Evolutionary conservation across 192 early-diverging fungal genomes (phyloP).

Genomic region (Podila epicladia): DNA sequence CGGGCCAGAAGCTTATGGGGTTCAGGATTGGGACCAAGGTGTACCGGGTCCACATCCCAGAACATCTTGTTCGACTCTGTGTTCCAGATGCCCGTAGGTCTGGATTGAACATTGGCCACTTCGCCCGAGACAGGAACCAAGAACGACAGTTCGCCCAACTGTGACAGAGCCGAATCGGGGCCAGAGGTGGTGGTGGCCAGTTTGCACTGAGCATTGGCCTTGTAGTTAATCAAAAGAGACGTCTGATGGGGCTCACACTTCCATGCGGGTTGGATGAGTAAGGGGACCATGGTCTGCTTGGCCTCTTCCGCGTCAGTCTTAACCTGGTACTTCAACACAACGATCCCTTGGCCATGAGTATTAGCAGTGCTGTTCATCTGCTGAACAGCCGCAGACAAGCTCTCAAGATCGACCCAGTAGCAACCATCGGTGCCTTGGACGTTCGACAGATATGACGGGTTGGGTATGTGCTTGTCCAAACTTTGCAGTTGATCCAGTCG

Average conservation of each 20-base stretch:
- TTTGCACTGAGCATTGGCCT: constrained; percentile 45
- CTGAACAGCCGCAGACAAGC: constrained; percentile 33
- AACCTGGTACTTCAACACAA: constrained; percentile 55
- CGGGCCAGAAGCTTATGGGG: constrained; percentile 55
- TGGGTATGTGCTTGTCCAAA: constrained; percentile 51
- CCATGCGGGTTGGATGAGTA: constrained; percentile 56
- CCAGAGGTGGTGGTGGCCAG: constrained; percentile 2
- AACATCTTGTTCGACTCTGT: constrained; percentile 59
- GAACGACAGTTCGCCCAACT: constrained; percentile 54
- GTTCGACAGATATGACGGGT: constrained; percentile 40
- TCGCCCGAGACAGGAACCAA: constrained; percentile 57
- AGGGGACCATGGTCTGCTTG: constrained; percentile 35
- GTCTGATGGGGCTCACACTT: constrained; percentile 62
- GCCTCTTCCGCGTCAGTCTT: constrained; percentile 27
- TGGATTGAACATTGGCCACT: constrained; percentile 56
- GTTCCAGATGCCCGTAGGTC: constrained; percentile 60
- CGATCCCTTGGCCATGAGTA: constrained; percentile 22
- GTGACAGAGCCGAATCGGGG: no score
- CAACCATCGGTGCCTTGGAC: constrained; percentile 33
- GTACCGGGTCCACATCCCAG: constrained; percentile 56
- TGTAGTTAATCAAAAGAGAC: constrained; percentile 58
- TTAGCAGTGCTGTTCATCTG: not conserved
- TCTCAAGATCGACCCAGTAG: constrained; percentile 52
- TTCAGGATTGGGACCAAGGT: constrained; percentile 21
- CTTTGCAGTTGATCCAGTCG: constrained; percentile 34